These are phyloP conservation scores for Penicillium ochrochloron DNA, from an alignment of 495 filamentous ascomycete species.

Conservation along the genomic window DNA sequence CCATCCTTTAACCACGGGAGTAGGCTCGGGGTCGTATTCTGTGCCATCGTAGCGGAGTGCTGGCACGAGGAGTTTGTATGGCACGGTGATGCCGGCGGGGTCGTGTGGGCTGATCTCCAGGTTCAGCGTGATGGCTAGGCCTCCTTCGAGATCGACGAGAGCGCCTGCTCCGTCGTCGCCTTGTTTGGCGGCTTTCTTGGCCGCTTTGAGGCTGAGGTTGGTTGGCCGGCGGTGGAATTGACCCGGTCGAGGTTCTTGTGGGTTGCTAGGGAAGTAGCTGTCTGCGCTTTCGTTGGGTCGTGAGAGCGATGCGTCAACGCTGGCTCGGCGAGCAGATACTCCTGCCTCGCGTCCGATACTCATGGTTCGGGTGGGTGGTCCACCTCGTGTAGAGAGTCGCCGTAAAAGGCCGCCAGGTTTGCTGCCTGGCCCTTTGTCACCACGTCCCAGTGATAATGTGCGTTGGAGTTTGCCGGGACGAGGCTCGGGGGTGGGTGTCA, in stretches of 20 bases:
- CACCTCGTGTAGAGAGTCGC: constrained; percentile 51
- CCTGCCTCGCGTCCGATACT: constrained; percentile 41
- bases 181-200: constrained; percentile 42
- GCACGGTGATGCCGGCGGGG: constrained; percentile 84
- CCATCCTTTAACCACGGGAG: constrained; percentile 48
- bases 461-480: constrained; percentile 57
- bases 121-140: constrained; percentile 82
- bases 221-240: constrained; percentile 76
- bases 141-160: constrained; percentile 70
- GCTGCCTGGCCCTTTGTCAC: constrained; percentile 45
- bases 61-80: constrained; percentile 87
- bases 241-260: constrained; percentile 44
- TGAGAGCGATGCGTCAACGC: constrained; percentile 41
- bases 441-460: constrained; percentile 66
- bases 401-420: constrained; percentile 56
- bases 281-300: constrained; percentile 41
- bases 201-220: constrained; percentile 64
- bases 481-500: constrained; percentile 39
- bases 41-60: constrained; percentile 61
- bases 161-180: constrained; percentile 48
- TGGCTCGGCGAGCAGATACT: constrained; percentile 37
- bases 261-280: constrained; percentile 43
- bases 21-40: constrained; percentile 47
- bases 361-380: constrained; percentile 45
- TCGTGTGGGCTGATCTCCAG: constrained; percentile 84